A percentile compares a stretch with the other conserved stretches of the same genome.
Evolutionary conservation across 192 early-diverging fungal genomes (phyloP).

Genomic region (Backusella luteola): DNA sequence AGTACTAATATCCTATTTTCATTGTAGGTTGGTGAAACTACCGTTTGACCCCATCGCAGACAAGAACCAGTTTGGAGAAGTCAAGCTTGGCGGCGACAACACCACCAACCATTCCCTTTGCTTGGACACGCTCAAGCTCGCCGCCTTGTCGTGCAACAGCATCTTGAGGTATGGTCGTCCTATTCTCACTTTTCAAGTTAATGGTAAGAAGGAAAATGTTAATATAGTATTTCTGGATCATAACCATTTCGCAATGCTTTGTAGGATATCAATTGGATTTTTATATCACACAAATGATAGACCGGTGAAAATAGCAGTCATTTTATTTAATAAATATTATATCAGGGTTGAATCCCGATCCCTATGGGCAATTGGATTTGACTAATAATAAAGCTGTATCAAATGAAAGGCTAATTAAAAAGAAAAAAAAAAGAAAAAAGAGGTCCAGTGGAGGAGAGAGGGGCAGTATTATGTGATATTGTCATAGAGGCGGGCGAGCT

Average conservation of each 20-base stretch:
- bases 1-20: slow-evolving; percentile 11
- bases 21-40: neutral
- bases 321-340: too few relatives aligned
- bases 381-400: too few relatives aligned
- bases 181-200: slow-evolving; percentile 27
- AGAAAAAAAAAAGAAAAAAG: too few relatives aligned
- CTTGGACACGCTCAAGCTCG: slow-evolving; percentile 23
- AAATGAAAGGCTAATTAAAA: too few relatives aligned
- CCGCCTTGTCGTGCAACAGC: slow-evolving; percentile 18
- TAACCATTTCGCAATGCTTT: slow-evolving; percentile 22
- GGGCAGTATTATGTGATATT: too few relatives aligned
- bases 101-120: slow-evolving; percentile 22
- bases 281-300: slow-evolving; percentile 33
- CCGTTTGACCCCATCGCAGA: neutral
- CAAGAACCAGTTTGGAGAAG: slow-evolving; percentile 12
- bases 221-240: slow-evolving; percentile 16
- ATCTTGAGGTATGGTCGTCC: slow-evolving; percentile 18
- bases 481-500: too few relatives aligned
- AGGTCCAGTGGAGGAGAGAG: too few relatives aligned
- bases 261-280: slow-evolving; percentile 19
- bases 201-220: slow-evolving; percentile 24
- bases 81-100: slow-evolving; percentile 20
- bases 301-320: neutral
- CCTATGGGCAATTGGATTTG: too few relatives aligned
- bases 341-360: too few relatives aligned